A percentile compares a stretch with the other conserved stretches of the same genome.
Conservation (phyloP, 2,329 filamentous ascomycete genomes). For the Xylaria sp. region DNA sequence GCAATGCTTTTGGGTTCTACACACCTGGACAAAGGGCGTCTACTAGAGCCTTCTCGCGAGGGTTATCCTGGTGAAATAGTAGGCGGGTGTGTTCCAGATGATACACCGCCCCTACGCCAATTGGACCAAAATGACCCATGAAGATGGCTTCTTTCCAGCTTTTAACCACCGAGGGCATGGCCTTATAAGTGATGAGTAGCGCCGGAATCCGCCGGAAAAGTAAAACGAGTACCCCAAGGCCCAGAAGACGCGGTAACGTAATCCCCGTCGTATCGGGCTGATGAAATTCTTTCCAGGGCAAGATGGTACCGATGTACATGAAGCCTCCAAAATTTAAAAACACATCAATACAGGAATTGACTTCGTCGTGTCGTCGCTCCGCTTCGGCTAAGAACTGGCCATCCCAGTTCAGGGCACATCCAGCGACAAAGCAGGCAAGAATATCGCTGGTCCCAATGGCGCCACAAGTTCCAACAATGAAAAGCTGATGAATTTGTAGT, state of each 20-base stretch:
- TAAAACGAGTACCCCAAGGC: constrained; percentile 63
- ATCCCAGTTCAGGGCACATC: constrained; percentile 70
- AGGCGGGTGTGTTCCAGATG: constrained; percentile 68
- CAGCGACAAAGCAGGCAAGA: constrained; percentile 70
- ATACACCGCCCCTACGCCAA: constrained; percentile 80
- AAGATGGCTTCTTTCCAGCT: constrained; percentile 69
- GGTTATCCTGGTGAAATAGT: constrained; percentile 49
- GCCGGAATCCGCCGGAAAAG: constrained; percentile 67
- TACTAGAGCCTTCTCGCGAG: constrained; percentile 49
- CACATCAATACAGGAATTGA: constrained; percentile 68
- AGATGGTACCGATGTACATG: constrained; percentile 66
- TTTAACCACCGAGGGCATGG: constrained; percentile 64
- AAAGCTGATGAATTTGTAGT: constrained; percentile 54
- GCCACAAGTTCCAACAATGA: constrained; percentile 67
- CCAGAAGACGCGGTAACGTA: constrained; percentile 61
- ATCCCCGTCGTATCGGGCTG: constrained; percentile 64
- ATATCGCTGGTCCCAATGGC: constrained; percentile 69
- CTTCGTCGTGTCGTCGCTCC: constrained; percentile 67
- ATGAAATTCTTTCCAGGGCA: constrained; percentile 67
- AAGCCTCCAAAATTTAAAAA: constrained; percentile 70
- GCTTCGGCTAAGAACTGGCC: constrained; percentile 68
- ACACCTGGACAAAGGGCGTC: constrained; percentile 51
- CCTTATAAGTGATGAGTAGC: constrained; percentile 63
- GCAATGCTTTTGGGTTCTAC: constrained; percentile 8
- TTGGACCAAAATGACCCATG: constrained; percentile 78